Conservation (phyloP, 768 basidiomycete genomes). For the Mycena leptocephala region DNA sequence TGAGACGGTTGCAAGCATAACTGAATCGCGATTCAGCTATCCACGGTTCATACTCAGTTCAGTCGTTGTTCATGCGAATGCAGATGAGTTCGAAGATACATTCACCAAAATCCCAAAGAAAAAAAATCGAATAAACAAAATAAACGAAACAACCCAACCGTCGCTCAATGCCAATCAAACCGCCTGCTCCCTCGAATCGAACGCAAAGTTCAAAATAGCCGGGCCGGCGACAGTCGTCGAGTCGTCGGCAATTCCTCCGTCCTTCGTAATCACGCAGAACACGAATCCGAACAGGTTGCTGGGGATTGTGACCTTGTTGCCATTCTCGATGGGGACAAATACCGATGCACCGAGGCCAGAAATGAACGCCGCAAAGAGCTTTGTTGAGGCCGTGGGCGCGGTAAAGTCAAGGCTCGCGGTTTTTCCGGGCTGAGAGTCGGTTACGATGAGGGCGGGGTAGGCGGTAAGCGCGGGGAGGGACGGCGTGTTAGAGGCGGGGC, state of each 20-base stretch:
- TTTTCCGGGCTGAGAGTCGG: constrained; percentile 44
- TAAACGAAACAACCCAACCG: too few relatives aligned
- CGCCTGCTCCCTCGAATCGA: constrained; percentile 40
- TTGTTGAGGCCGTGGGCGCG: constrained; percentile 18
- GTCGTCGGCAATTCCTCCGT: constrained; percentile 57
- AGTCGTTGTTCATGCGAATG: too few relatives aligned
- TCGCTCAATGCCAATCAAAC: background rate
- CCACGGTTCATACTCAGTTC: too few relatives aligned
- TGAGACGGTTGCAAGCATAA: too few relatives aligned
- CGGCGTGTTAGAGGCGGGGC: constrained; percentile 67
- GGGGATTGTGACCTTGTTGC: constrained; percentile 57
- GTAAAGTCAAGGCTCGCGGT: constrained; percentile 46
- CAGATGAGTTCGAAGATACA: too few relatives aligned
- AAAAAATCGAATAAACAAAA: background rate
- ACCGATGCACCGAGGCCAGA: constrained; percentile 57
- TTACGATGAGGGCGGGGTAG: constrained; percentile 60
- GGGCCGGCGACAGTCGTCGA: constrained; percentile 73
- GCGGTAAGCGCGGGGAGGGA: constrained; percentile 60
- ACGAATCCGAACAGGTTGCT: constrained; percentile 62
- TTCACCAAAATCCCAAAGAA: background rate
- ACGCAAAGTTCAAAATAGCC: constrained; percentile 60
- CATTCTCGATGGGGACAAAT: constrained; percentile 55
- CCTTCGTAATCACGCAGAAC: constrained; percentile 65
- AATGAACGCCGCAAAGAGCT: constrained; percentile 66
- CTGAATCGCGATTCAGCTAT: too few relatives aligned